Percentiles rank a stretch among this genome's conserved stretches.
phyloP scores from a whole-genome alignment of 192 early-diverging fungal species.

The Spizellomyces punctatus region DNA sequence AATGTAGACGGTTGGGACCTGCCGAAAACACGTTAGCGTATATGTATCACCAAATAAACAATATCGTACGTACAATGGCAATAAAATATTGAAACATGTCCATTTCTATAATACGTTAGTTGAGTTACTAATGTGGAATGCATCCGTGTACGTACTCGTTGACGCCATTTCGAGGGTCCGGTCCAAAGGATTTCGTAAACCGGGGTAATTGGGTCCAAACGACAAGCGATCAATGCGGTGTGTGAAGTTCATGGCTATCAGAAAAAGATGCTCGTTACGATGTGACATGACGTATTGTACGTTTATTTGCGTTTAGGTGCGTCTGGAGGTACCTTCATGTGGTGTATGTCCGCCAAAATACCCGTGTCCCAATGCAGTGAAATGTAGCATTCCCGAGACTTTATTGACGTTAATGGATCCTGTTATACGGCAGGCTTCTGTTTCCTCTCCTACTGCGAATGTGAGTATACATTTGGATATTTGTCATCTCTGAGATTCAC shows the following conservation, averaged over 20 bases:
- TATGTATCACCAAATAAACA: too few species aligned
- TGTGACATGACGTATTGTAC: not conserved
- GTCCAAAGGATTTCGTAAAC: constrained; percentile 86
- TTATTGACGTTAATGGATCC: constrained; percentile 79
- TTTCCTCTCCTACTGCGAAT: constrained; percentile 19
- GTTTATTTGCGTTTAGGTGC: too few species aligned
- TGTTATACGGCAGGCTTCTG: constrained; percentile 71
- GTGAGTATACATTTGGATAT: too few species aligned
- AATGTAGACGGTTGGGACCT: constrained; percentile 74
- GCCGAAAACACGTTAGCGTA: too few species aligned
- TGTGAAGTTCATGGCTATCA: constrained; percentile 87
- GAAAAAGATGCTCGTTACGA: not conserved
- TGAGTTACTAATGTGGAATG: not conserved
- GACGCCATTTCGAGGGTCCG: constrained; percentile 69
- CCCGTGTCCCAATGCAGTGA: constrained; percentile 89
- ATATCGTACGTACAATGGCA: constrained; percentile 53
- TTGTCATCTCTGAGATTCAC: too few species aligned
- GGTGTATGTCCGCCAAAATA: constrained; percentile 71
- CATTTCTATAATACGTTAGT: constrained; percentile 51
- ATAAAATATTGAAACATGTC: constrained; percentile 88
- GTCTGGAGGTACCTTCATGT: constrained; percentile 70
- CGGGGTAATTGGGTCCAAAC: constrained; percentile 85
- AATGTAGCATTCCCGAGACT: constrained; percentile 85
- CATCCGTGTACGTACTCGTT: constrained; percentile 43
- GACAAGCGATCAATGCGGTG: constrained; percentile 91